phyloP scores from a whole-genome alignment of 2,329 filamentous ascomycete species.

The Plenodomus lindquistii region DNA sequence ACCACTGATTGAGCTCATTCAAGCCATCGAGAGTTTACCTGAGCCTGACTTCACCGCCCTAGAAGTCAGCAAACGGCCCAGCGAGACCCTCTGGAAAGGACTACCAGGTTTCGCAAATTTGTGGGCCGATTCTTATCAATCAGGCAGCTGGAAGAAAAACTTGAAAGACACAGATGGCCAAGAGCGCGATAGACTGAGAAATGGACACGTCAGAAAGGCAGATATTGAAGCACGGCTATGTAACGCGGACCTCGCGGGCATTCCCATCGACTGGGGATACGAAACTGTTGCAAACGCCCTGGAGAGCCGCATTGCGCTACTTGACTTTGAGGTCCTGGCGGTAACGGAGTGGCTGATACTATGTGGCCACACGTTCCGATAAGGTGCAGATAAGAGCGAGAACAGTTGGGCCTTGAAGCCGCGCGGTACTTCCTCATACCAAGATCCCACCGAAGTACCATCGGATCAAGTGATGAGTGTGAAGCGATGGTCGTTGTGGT shows the following conservation, averaged over 20 bases:
- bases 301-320: constrained; percentile 1
- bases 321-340: constrained; percentile 9
- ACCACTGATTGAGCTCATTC: constrained; percentile 2
- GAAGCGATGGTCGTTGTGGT: not conserved
- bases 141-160: constrained; percentile 2
- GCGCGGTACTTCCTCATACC: not conserved
- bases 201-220: constrained; percentile 1
- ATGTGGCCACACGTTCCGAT: not conserved
- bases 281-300: constrained; percentile 9
- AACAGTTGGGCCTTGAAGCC: not conserved
- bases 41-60: constrained; percentile 1
- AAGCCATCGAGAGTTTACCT: constrained; percentile 5
- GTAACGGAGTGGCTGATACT: constrained; percentile 1
- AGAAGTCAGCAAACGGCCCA: not conserved
- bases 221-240: constrained; percentile 8
- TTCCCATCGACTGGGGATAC: constrained; percentile 10
- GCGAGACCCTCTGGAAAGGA: constrained; percentile 6
- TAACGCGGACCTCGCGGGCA: not conserved
- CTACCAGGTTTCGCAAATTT: constrained; percentile 4
- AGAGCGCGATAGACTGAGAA: not conserved
- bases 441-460: not conserved
- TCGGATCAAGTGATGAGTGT: not conserved
- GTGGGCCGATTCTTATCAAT: constrained; percentile 9
- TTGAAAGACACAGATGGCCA: not conserved
- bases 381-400: not conserved